A percentile compares a stretch with the other conserved stretches of the same genome.
These are phyloP conservation scores for Plantago rigida DNA, from an alignment of 305 asterid species.

Conservation along the genomic window DNA sequence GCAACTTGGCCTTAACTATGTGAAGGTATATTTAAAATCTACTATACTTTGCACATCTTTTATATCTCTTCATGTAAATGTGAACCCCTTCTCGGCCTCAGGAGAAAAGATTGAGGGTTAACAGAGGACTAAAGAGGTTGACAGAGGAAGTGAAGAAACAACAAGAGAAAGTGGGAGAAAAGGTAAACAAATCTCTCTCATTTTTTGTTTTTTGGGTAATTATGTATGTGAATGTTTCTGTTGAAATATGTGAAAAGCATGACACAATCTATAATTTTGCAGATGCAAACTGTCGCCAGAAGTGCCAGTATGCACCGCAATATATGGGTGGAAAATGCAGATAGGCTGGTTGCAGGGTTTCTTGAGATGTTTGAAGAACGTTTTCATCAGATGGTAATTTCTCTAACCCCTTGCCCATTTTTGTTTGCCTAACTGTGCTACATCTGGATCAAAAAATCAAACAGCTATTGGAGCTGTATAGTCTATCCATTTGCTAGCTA, in stretches of 20 bases:
- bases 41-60: too few relatives aligned
- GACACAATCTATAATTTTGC: constrained; percentile 18
- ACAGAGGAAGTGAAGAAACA: constrained; percentile 61
- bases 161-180: constrained; percentile 59
- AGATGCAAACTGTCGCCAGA: constrained; percentile 53
- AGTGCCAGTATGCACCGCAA: constrained; percentile 39
- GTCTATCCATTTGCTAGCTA: too few relatives aligned
- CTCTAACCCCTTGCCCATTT: neutral
- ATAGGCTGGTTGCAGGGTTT: constrained; percentile 58
- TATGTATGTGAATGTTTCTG: neutral
- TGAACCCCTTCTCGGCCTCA: constrained; percentile 22
- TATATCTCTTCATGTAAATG: neutral
- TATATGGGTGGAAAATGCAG: constrained; percentile 62
- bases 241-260: neutral
- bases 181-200: constrained; percentile 27
- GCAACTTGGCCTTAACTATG: constrained; percentile 61
- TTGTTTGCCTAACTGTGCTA: too few relatives aligned
- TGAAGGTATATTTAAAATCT: constrained; percentile 34
- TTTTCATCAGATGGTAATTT: constrained; percentile 28
- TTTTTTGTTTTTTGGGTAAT: neutral
- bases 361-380: constrained; percentile 64
- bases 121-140: constrained; percentile 45
- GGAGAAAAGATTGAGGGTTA: constrained; percentile 63
- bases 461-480: too few relatives aligned
- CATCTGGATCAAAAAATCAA: too few relatives aligned